Evolutionary conservation across 2,329 filamentous ascomycete genomes (phyloP), one percentile per base, ranked within the genome.

Genomic region (Pseudopithomyces maydicus): DNA sequence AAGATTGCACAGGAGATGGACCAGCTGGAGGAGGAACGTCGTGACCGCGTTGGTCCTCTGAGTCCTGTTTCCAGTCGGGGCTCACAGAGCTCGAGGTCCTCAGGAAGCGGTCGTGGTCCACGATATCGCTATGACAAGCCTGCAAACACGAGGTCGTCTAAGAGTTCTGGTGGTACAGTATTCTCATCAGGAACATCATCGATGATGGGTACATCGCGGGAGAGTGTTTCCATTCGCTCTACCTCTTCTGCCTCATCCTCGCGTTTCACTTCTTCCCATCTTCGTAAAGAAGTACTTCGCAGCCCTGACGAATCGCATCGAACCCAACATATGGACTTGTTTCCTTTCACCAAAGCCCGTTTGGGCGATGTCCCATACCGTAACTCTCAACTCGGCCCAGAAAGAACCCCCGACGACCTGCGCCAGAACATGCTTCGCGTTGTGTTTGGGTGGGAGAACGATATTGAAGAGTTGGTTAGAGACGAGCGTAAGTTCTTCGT

Each of bases 391-490:
- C 80, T 82, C 44, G 79, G 76, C 26, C 73, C 74, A 42, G 74
- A 72, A 41, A 72, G 77, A 14, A 79, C 74, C 6, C 77, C 86
- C 8, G 90, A 97, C 65, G 89, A 96, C 64, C 83, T 97, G 43
- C 88, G 94, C 46, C 85, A 84, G 45, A 93, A 97, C 74, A 97
- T 99, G 93, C 83, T 99, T 4, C 91, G 85, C 64, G 90, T 93
- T 6, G 92, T 99, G 1, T 99, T 99, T 74, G 95, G 95, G 2
- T 99, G 95, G 93, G 88, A 94, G 51, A 88, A 88, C 54, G 91
- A 96, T 65, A 88, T 94, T 39, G 85, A 92, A 44, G 88, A 88
- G 43, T 78, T 99, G 47, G 86, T 99, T 52, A 85, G 88, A 10
- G 93, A 98, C 73, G 95, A 99, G 74, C 82, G 83, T 84, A 77